phyloP scores from a whole-genome alignment of 192 early-diverging fungal genomes.

The Chytriomyces sp. region DNA sequence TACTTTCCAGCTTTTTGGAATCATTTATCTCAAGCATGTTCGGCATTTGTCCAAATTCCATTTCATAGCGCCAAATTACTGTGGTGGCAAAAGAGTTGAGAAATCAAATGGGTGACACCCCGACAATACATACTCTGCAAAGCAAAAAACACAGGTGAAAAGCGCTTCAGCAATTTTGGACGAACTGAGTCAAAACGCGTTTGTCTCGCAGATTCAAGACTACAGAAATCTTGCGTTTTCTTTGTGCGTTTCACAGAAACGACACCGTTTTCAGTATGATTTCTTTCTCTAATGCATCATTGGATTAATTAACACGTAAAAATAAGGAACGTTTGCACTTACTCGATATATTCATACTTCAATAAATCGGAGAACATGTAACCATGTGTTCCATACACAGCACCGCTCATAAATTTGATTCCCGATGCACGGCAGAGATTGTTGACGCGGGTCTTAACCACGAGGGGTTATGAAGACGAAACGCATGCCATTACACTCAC shows the following conservation, averaged over 20 bases:
- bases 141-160: conserved; percentile 40
- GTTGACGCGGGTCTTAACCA: conserved; percentile 56
- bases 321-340: background rate
- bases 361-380: conserved; percentile 86
- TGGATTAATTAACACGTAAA: background rate
- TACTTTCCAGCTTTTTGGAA: conserved; percentile 33
- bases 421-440: conserved; percentile 58
- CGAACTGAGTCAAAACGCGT: background rate
- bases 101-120: background rate
- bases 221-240: conserved; percentile 42
- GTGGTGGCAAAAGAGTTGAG: background rate
- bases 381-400: conserved; percentile 72
- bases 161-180: conserved; percentile 24
- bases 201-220: conserved; percentile 14
- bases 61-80: conserved; percentile 45
- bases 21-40: no score
- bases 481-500: conserved; percentile 42
- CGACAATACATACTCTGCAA: conserved; percentile 31
- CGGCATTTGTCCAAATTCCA: conserved; percentile 28
- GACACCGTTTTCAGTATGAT: conserved; percentile 33
- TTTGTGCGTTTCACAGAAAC: conserved; percentile 36
- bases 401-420: conserved; percentile 69
- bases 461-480: conserved; percentile 20
- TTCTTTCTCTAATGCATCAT: conserved; percentile 11
- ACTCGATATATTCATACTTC: conserved; percentile 59